These are phyloP conservation scores for Exserohilum turcica DNA, from an alignment of 2,329 filamentous ascomycete genomes.

Conservation along the genomic window DNA sequence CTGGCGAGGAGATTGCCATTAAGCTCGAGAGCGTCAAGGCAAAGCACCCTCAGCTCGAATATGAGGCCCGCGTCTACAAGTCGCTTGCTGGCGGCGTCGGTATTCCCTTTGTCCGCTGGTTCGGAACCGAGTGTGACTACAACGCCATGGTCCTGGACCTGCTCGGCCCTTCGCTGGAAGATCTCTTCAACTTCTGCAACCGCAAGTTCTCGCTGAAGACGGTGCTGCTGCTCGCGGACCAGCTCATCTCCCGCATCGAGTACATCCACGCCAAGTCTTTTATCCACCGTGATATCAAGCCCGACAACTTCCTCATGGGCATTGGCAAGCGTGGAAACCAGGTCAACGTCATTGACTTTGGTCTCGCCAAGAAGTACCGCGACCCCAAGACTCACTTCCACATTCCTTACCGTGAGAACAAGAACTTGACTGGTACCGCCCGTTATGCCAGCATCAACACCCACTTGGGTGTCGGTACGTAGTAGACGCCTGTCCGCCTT, in stretches of 20 bases:
- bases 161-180: constrained; percentile 91
- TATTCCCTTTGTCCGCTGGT: constrained; percentile 99
- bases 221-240: constrained; percentile 91
- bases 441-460: constrained; percentile 99
- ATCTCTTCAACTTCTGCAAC: constrained; percentile 99
- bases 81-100: constrained; percentile 93
- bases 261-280: constrained; percentile 99
- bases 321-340: constrained; percentile 99
- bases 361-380: constrained; percentile 98
- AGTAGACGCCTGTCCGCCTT: background rate
- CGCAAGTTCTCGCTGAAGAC: constrained; percentile 99
- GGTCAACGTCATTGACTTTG: constrained; percentile 99
- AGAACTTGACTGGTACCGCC: constrained; percentile 98
- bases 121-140: constrained; percentile 99
- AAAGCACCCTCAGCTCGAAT: constrained; percentile 98
- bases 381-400: constrained; percentile 99
- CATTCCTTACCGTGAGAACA: constrained; percentile 99
- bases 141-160: constrained; percentile 99
- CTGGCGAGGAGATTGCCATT: constrained; percentile 98
- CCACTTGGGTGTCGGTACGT: constrained; percentile 85
- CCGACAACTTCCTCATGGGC: constrained; percentile 99
- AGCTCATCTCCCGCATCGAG: constrained; percentile 98
- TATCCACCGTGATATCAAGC: constrained; percentile 99
- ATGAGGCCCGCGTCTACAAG: constrained; percentile 93
- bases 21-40: constrained; percentile 99